phyloP scores from a whole-genome alignment of 495 filamentous ascomycete species.

The Podospora pseudopauciseta region DNA sequence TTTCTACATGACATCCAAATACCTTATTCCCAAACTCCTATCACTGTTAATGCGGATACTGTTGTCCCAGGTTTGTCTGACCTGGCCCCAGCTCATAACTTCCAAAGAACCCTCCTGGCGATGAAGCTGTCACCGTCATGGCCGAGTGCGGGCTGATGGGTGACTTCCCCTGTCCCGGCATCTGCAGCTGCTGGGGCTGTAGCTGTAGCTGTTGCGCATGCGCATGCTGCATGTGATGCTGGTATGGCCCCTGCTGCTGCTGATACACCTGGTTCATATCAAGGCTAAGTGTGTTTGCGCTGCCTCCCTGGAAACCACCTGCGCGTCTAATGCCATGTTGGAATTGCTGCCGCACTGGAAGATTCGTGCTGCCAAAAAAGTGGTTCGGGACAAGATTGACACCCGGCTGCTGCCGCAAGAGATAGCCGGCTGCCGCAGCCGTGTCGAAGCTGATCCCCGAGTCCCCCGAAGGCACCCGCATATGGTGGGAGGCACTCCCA shows the following conservation, averaged over 20 bases:
- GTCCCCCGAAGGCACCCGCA: neutral
- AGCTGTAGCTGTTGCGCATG: neutral
- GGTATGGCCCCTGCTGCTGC: neutral
- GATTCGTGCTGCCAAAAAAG: neutral
- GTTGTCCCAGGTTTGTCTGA: neutral
- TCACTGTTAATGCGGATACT: neutral
- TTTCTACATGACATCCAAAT: too few relatives aligned
- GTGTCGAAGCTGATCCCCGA: constrained; percentile 5
- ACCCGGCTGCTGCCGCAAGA: neutral
- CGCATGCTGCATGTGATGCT: neutral
- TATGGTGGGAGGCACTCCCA: neutral
- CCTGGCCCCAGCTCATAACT: neutral
- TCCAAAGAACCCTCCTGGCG: neutral
- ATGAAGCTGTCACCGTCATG: neutral
- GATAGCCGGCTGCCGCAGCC: neutral
- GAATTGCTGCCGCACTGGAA: neutral
- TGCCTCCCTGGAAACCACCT: neutral
- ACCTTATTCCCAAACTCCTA: neutral
- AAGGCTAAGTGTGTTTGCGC: neutral
- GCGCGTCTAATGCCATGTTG: neutral
- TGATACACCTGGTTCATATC: neutral
- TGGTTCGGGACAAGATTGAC: neutral
- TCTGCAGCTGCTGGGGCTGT: neutral
- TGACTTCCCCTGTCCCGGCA: neutral
- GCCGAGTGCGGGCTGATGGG: constrained; percentile 1